phyloP scores from a whole-genome alignment of 2,329 filamentous ascomycete genomes.

The Stylonectria norvegica region DNA sequence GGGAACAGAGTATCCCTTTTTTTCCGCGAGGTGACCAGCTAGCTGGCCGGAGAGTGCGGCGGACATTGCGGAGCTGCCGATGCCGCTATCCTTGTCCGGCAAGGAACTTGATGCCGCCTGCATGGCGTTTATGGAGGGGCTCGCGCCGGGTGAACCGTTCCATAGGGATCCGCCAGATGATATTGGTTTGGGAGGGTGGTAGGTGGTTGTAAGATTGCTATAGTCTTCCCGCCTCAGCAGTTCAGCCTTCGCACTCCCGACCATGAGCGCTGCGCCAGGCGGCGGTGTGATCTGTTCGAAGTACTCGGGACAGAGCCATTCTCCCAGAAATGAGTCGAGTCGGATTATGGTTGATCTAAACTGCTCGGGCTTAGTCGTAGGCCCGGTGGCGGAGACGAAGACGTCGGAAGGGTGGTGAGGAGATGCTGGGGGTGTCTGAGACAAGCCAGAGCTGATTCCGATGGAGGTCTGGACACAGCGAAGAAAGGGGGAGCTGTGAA shows the following conservation, averaged over 20 bases:
- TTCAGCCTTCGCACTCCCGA: conserved; percentile 83
- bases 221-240: conserved; percentile 74
- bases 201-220: conserved; percentile 40
- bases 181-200: conserved; percentile 20
- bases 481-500: conserved; percentile 92
- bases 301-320: conserved; percentile 93
- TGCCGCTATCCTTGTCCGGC: conserved; percentile 23
- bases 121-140: conserved; percentile 20
- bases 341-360: conserved; percentile 64
- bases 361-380: conserved; percentile 25
- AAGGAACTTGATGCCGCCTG: conserved; percentile 16
- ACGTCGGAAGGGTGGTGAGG: conserved; percentile 33
- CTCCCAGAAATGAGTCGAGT: conserved; percentile 87
- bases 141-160: conserved; percentile 31
- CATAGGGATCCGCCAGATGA: conserved; percentile 30
- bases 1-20: conserved; percentile 66
- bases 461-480: conserved; percentile 91
- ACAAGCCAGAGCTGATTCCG: conserved; percentile 80
- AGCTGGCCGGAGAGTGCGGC: conserved; percentile 33
- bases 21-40: conserved; percentile 22
- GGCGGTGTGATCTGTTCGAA: conserved; percentile 90
- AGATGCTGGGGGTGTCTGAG: conserved; percentile 46
- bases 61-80: conserved; percentile 30
- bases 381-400: conserved; percentile 31
- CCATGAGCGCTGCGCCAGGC: conserved; percentile 80